Evolutionary conservation across 495 filamentous ascomycete genomes (phyloP).

Genomic region (Cryomyces minteri): DNA sequence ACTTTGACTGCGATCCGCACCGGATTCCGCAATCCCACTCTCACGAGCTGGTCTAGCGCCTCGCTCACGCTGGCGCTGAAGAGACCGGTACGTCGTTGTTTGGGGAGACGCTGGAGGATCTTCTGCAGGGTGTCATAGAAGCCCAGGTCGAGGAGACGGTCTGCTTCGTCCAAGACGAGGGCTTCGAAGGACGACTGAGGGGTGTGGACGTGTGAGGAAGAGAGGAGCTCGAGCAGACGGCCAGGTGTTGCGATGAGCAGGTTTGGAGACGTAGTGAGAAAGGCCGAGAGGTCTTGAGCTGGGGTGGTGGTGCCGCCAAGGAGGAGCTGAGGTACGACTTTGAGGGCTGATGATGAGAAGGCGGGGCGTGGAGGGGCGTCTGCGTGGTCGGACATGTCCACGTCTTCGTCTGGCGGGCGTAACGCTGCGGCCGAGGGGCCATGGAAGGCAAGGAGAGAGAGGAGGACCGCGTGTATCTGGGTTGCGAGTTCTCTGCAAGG

Average conservation of each 20-base stretch:
- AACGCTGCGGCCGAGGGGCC: conserved; percentile 49
- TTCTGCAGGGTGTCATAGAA: conserved; percentile 80
- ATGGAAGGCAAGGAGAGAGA: conserved; percentile 66
- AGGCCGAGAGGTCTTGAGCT: conserved; percentile 65
- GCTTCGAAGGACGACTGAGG: conserved; percentile 77
- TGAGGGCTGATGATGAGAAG: conserved; percentile 27
- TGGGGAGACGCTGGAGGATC: conserved; percentile 71
- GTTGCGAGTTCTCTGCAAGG: conserved; percentile 57
- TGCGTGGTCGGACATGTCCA: conserved; percentile 26
- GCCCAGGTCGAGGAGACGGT: conserved; percentile 81
- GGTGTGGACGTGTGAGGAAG: conserved; percentile 79
- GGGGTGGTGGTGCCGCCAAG: conserved; percentile 73
- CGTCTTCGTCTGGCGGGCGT: conserved; percentile 21
- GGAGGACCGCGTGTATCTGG: conserved; percentile 75
- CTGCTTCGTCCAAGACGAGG: conserved; percentile 86
- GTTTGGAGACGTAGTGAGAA: conserved; percentile 66
- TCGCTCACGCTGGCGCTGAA: conserved; percentile 90
- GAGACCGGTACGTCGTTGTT: conserved; percentile 81
- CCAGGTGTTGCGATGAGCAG: conserved; percentile 79
- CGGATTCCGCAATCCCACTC: conserved; percentile 81
- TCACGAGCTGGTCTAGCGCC: conserved; percentile 78
- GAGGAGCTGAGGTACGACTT: conserved; percentile 69
- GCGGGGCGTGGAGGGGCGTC: conserved; percentile 30
- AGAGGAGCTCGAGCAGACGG: conserved; percentile 69
- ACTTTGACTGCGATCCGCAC: conserved; percentile 89